Evolutionary conservation across 192 early-diverging fungal species (phyloP).

Genomic region (Podochytrium sp.): DNA sequence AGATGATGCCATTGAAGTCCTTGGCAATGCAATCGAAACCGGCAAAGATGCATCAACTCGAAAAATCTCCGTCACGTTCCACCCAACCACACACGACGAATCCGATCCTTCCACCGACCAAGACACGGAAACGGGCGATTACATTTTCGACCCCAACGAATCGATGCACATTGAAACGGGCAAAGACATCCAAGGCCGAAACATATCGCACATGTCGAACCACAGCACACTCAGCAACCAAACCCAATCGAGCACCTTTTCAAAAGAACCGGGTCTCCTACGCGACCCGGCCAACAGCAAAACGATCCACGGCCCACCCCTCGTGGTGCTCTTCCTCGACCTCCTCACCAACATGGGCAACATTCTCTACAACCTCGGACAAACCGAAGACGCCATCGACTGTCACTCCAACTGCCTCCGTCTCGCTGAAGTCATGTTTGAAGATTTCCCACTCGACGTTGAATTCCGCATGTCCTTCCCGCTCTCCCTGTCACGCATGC

Average conservation of each 20-base stretch:
- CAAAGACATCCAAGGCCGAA: slow-evolving; percentile 2
- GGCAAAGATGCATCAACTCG: not conserved
- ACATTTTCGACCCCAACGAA: no score
- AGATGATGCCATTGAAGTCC: not conserved
- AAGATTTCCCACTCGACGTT: slow-evolving; percentile 47
- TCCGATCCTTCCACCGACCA: no score
- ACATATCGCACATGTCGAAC: no score
- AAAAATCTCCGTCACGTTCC: not conserved
- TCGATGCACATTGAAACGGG: not conserved
- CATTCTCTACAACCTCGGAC: slow-evolving; percentile 41
- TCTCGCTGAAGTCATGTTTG: slow-evolving; percentile 53
- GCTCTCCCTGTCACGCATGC: slow-evolving; percentile 2
- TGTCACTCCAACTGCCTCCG: slow-evolving; percentile 51
- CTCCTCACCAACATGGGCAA: slow-evolving; percentile 59
- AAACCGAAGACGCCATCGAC: slow-evolving; percentile 50
- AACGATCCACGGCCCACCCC: slow-evolving; percentile 51
- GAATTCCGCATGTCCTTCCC: slow-evolving; percentile 36
- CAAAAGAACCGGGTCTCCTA: not conserved
- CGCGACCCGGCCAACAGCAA: not conserved
- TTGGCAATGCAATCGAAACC: not conserved
- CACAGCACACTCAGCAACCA: not conserved
- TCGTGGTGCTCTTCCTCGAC: slow-evolving; percentile 56
- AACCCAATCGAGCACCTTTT: no score
- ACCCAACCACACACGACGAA: not conserved
- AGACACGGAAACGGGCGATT: no score